Evolutionary conservation across 1,284 basidiomycete genomes (phyloP).

Genomic region (Ustilago sp.): DNA sequence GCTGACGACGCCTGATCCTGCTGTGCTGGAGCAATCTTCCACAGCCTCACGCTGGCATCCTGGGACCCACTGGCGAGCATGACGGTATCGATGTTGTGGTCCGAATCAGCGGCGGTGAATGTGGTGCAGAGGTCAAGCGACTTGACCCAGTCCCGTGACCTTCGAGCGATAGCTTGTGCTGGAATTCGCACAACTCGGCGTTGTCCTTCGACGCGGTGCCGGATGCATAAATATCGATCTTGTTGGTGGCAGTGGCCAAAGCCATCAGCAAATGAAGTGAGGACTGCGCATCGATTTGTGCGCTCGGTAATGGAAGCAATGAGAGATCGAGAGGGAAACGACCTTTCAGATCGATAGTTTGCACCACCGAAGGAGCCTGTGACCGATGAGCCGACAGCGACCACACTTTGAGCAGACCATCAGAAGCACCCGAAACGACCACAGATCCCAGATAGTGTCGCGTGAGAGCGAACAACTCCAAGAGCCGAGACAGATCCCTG

Average conservation of each 20-base stretch:
- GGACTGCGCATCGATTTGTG: neutral
- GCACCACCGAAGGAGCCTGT: constrained; percentile 21
- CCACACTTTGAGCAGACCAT: constrained; percentile 59
- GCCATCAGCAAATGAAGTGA: constrained; percentile 47
- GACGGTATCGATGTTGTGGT: constrained; percentile 19
- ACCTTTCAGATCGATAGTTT: constrained; percentile 52
- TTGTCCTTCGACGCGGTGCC: constrained; percentile 6
- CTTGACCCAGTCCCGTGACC: constrained; percentile 68
- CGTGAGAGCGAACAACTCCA: constrained; percentile 47
- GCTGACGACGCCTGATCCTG: neutral
- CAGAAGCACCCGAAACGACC: constrained; percentile 60
- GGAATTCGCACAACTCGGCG: constrained; percentile 25
- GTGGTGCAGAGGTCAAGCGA: constrained; percentile 60
- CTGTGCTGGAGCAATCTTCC: constrained; percentile 48
- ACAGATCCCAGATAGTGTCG: neutral
- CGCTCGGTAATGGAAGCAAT: constrained; percentile 42
- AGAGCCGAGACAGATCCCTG: constrained; percentile 52
- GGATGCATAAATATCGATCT: constrained; percentile 54
- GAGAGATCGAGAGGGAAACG: constrained; percentile 64
- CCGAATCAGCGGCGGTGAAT: constrained; percentile 9
- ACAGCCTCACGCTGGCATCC: constrained; percentile 64
- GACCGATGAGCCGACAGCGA: constrained; percentile 12
- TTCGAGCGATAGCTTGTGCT: constrained; percentile 48
- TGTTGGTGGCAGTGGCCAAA: constrained; percentile 59
- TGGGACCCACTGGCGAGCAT: constrained; percentile 64